These are phyloP conservation scores for Asterophora parasitica DNA, from an alignment of 768 basidiomycete genomes.

Conservation along the genomic window DNA sequence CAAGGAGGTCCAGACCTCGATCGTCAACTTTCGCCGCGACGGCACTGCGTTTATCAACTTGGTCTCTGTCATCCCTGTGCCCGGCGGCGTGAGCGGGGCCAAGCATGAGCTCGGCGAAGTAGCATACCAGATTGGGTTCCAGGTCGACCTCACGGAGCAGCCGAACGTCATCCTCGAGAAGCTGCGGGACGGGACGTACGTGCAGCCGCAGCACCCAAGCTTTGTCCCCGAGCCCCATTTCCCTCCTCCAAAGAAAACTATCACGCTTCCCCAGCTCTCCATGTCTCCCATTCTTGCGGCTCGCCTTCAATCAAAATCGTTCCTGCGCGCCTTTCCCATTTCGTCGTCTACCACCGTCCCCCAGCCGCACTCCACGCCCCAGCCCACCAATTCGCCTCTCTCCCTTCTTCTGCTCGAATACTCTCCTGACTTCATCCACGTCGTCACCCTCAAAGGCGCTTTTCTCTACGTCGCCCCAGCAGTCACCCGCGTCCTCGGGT, in stretches of 20 bases:
- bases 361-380: conserved; percentile 4
- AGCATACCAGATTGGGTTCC: conserved; percentile 90
- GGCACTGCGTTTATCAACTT: conserved; percentile 88
- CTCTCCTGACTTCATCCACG: conserved; percentile 79
- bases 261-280: conserved; percentile 42
- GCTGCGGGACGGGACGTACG: conserved; percentile 72
- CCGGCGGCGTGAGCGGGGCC: conserved; percentile 48
- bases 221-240: conserved; percentile 25
- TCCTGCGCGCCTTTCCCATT: conserved; percentile 44
- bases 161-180: conserved; percentile 79
- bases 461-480: conserved; percentile 92
- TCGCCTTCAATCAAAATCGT: conserved; percentile 41
- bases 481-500: conserved; percentile 75
- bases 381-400: conserved; percentile 41
- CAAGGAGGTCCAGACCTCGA: conserved; percentile 84
- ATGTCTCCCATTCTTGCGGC: conserved; percentile 49
- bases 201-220: conserved; percentile 35
- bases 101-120: conserved; percentile 63
- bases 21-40: conserved; percentile 87
- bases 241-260: conserved; percentile 41
- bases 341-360: conserved; percentile 34
- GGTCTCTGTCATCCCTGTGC: conserved; percentile 84
- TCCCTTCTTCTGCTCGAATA: conserved; percentile 57
- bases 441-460: conserved; percentile 86
- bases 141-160: conserved; percentile 87